Evolutionary conservation across 257 asterid species (phyloP).

Genomic region (Paraleonurus japonicus): DNA sequence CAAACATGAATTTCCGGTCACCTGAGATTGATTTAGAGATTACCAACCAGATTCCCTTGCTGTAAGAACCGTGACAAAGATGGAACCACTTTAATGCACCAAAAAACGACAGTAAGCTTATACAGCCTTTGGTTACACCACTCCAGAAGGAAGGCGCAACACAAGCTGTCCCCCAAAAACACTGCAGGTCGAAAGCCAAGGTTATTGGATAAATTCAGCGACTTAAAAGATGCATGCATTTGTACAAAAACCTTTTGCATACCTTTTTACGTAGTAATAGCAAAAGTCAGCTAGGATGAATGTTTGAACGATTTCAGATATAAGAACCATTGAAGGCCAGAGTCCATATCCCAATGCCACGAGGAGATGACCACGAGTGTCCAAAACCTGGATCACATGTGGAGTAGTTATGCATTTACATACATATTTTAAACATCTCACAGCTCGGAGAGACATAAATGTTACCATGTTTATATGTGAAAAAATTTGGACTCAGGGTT

Average conservation of each 20-base stretch:
- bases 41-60: constrained; percentile 21
- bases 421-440: not conserved
- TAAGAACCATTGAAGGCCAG: constrained; percentile 72
- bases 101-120: constrained; percentile 21
- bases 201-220: constrained; percentile 10
- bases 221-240: not conserved
- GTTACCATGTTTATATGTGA: not conserved
- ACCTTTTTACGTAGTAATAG: constrained; percentile 78
- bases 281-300: constrained; percentile 76
- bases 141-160: constrained; percentile 77
- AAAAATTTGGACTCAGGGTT: not conserved
- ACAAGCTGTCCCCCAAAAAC: constrained; percentile 75
- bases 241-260: not conserved
- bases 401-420: not conserved
- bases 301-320: constrained; percentile 70
- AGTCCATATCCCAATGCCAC: constrained; percentile 67
- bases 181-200: constrained; percentile 38
- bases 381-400: constrained; percentile 48
- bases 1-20: constrained; percentile 7
- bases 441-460: not conserved
- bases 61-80: constrained; percentile 11
- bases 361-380: constrained; percentile 59
- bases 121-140: constrained; percentile 29
- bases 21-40: constrained; percentile 7
- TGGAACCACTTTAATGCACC: constrained; percentile 20